Evolutionary conservation across 2,329 filamentous ascomycete species (phyloP).

Genomic region (Paramyrothecium roridum): DNA sequence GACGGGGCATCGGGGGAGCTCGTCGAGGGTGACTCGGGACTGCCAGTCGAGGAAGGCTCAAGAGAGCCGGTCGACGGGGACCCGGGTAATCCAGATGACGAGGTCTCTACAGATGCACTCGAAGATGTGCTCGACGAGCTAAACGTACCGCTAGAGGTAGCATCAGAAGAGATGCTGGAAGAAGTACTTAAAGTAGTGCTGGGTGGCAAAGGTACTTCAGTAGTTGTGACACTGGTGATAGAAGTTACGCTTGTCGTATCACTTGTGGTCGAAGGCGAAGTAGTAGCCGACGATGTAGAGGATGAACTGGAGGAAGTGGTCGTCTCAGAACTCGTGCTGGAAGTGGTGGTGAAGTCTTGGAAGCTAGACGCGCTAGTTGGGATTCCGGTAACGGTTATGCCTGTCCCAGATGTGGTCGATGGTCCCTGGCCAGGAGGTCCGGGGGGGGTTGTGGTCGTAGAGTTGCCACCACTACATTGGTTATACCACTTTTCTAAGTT

Average conservation of each 20-base stretch:
- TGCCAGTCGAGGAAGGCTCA: background rate
- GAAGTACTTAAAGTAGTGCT: too few relatives aligned
- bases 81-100: background rate
- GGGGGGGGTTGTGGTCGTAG: background rate
- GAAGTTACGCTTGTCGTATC: background rate
- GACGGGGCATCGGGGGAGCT: background rate
- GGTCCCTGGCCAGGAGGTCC: background rate
- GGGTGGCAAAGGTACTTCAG: background rate
- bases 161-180: background rate
- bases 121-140: background rate
- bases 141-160: background rate
- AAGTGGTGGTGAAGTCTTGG: slow-evolving; percentile 9
- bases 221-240: too few relatives aligned
- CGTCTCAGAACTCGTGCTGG: background rate
- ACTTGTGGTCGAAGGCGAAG: background rate
- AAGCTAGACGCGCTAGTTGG: slow-evolving; percentile 17
- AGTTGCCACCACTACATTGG: too few relatives aligned
- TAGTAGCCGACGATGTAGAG: too few relatives aligned
- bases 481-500: too few relatives aligned
- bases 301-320: background rate
- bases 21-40: background rate
- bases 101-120: background rate
- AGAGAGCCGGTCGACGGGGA: background rate
- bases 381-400: slow-evolving; percentile 18
- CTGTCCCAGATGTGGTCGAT: background rate